Conservation (phyloP, 129 eudicot species). For the Centrapalus pauciflorus region DNA sequence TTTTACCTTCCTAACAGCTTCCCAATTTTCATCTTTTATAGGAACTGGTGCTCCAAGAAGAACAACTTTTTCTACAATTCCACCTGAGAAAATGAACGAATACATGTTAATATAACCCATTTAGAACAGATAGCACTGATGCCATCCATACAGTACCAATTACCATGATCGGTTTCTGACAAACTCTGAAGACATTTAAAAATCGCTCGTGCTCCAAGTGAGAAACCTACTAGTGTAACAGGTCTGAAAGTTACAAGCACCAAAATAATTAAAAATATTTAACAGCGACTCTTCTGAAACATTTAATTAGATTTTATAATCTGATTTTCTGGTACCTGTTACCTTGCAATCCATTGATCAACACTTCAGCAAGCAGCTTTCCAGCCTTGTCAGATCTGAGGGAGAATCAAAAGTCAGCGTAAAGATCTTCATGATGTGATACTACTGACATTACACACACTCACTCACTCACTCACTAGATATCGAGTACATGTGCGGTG, state of each 20-base stretch:
- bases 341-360: conserved; percentile 83
- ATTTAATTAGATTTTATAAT: background rate
- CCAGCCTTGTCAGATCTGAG: conserved; percentile 95
- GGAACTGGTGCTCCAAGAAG: conserved; percentile 95
- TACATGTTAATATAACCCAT: too few relatives aligned
- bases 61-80: conserved; percentile 86
- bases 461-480: too few relatives aligned
- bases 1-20: conserved; percentile 63
- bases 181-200: conserved; percentile 34
- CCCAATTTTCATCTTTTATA: conserved; percentile 89
- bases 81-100: conserved; percentile 39
- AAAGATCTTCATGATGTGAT: background rate
- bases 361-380: conserved; percentile 85
- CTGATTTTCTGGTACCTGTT: conserved; percentile 49
- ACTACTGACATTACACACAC: background rate
- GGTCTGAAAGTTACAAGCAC: conserved; percentile 29
- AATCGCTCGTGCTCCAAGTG: conserved; percentile 33
- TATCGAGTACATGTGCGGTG: too few relatives aligned
- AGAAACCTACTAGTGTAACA: conserved; percentile 41
- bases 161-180: conserved; percentile 46
- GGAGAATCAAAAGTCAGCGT: background rate
- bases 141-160: background rate
- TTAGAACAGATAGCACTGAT: too few relatives aligned
- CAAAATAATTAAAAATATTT: background rate
- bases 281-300: background rate